Evolutionary conservation across 108 stramenopile genomes (phyloP).

Genomic region (Skeletonema menzelii): DNA sequence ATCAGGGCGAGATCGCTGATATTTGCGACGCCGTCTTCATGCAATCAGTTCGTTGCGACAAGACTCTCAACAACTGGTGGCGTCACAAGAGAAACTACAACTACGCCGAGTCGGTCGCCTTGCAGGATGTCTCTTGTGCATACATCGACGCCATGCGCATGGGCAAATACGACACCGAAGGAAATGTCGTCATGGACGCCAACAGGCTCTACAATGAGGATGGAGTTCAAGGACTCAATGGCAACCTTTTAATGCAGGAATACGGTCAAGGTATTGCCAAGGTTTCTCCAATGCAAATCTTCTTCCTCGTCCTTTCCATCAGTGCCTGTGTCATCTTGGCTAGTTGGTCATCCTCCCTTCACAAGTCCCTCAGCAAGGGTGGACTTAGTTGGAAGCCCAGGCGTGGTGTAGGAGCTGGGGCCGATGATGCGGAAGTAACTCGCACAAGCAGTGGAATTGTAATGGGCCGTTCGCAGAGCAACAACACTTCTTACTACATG

Average conservation of each 20-base stretch:
- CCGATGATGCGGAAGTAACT: background rate
- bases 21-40: conserved; percentile 62
- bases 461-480: conserved; percentile 17
- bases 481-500: conserved; percentile 35
- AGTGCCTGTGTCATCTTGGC: conserved; percentile 17
- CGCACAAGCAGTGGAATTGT: conserved; percentile 9
- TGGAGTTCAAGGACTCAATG: conserved; percentile 1
- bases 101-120: conserved; percentile 14
- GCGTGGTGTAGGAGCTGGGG: background rate
- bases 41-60: conserved; percentile 70
- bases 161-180: conserved; percentile 77
- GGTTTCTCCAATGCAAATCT: conserved; percentile 36
- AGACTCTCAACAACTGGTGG: conserved; percentile 43
- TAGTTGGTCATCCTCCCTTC: conserved; percentile 17
- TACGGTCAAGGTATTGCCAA: conserved; percentile 17
- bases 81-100: conserved; percentile 32
- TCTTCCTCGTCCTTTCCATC: conserved; percentile 19
- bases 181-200: conserved; percentile 53
- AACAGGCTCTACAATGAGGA: conserved; percentile 9
- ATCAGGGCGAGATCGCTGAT: conserved; percentile 38
- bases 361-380: conserved; percentile 16
- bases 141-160: conserved; percentile 70
- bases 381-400: conserved; percentile 36
- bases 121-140: conserved; percentile 57
- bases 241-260: conserved; percentile 20